Evolutionary conservation across 345 rosid species (phyloP).

Genomic region (Pistacia vera): DNA sequence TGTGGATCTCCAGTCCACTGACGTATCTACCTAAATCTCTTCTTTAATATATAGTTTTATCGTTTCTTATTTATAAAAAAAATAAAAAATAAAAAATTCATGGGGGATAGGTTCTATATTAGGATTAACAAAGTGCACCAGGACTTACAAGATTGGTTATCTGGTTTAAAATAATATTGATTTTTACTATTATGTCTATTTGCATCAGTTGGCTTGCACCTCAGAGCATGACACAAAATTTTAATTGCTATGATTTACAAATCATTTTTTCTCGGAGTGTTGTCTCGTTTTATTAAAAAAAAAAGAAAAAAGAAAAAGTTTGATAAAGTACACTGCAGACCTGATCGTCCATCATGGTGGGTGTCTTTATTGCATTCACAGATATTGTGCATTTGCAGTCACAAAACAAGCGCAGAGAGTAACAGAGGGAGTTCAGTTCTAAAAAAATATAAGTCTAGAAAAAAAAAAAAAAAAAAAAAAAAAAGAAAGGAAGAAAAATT

Average conservation of each 20-base stretch:
- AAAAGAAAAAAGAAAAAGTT: neutral
- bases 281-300: no score
- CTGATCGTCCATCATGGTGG: neutral
- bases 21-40: no score
- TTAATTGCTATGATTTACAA: neutral
- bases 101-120: neutral
- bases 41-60: no score
- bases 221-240: neutral
- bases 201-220: neutral
- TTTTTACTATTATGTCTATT: neutral
- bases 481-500: slow-evolving; percentile 6
- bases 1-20: no score
- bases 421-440: neutral
- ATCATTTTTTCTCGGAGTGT: no score
- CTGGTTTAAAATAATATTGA: neutral
- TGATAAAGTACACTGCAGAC: neutral
- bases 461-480: neutral
- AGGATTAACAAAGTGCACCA: neutral
- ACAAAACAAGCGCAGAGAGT: neutral
- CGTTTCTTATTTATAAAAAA: no score
- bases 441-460: slow-evolving; percentile 4
- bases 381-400: neutral
- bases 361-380: neutral
- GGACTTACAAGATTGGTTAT: neutral
- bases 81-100: no score